Evolutionary conservation across 2,329 filamentous ascomycete species (phyloP), one percentile per base, ranked within the genome.

Genomic region (Stromatinia cepivora): DNA sequence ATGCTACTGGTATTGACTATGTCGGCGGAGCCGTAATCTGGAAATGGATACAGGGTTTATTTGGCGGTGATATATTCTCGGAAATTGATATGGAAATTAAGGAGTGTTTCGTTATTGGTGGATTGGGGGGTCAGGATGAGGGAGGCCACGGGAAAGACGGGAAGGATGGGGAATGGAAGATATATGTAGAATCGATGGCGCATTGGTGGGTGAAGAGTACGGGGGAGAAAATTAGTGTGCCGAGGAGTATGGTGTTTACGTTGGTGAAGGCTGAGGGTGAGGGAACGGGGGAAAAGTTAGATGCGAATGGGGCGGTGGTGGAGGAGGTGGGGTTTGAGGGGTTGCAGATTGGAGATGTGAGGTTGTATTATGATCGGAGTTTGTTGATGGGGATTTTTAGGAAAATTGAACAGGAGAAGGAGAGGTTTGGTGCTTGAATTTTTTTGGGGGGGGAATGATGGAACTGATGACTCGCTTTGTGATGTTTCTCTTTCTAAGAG

Each of bases 361-460:
- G 50, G 59, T 52, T 71, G 59, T 70, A 67, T 61, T 71, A 71
- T 61, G 70, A 71, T 68, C 25, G 68, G 28, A 71, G 62, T 70
- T 42, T 68, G 45, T 58, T 71, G 52, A 20, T 34, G 57, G 56
- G 36, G 10, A 22, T 67, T 5, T 67, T 70, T 13, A 66, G 22
- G 22, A 61, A 39, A 13, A 69, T 67, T 57, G 39, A 71, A 20
- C 58, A 69, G 67, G 70, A 69, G 57, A 59, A 28, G 57, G 67
- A 63, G 50, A 67, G 58, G 22, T 67, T 70, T 59, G 70, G 70
- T 34, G 39, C 11, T 28, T 69, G 31, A 65, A 6, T 42, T 42
- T 42, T 17, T 22, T 39, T 45, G 11, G 25, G n/a, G n/a, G n/a
- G n/a, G n/a, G 5, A 5, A n/a, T 45, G 36, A 22, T 20, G 25